These are phyloP conservation scores for Mortierella alpina DNA, from an alignment of 192 early-diverging fungal species.

Conservation along the genomic window DNA sequence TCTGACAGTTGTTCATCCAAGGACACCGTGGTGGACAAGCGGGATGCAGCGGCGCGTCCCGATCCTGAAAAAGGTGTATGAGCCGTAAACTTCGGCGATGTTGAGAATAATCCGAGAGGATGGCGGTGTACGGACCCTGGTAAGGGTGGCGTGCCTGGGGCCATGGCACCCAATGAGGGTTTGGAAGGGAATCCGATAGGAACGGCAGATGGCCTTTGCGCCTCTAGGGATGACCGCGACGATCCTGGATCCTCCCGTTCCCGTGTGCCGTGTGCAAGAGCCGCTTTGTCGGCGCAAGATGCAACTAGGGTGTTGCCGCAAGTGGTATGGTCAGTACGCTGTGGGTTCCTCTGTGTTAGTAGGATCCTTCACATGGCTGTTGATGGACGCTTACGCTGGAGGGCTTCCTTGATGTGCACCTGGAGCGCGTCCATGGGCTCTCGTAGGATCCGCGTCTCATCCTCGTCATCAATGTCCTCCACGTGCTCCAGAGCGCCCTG, in stretches of 20 bases:
- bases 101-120: conserved; percentile 38
- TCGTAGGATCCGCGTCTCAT: conserved; percentile 34
- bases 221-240: not conserved
- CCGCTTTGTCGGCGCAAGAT: conserved; percentile 2
- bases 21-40: not conserved
- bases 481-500: conserved; percentile 39
- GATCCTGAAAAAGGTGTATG: conserved; percentile 35
- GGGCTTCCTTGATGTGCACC: conserved; percentile 20
- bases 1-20: not conserved
- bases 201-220: not conserved
- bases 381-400: conserved; percentile 22
- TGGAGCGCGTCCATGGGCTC: conserved; percentile 40
- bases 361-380: not conserved
- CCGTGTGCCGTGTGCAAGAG: not conserved
- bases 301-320: conserved; percentile 4
- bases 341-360: too few relatives aligned
- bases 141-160: conserved; percentile 21
- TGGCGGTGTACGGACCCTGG: conserved; percentile 34
- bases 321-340: not conserved
- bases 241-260: not conserved
- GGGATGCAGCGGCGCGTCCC: not conserved
- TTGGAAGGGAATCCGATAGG: not conserved
- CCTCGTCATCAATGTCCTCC: conserved; percentile 48
- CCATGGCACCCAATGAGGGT: not conserved
- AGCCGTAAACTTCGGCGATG: conserved; percentile 43